Base-by-base conservation (phyloP, 208 protist genomes). In the Acanthamoeba castellanii region DNA sequence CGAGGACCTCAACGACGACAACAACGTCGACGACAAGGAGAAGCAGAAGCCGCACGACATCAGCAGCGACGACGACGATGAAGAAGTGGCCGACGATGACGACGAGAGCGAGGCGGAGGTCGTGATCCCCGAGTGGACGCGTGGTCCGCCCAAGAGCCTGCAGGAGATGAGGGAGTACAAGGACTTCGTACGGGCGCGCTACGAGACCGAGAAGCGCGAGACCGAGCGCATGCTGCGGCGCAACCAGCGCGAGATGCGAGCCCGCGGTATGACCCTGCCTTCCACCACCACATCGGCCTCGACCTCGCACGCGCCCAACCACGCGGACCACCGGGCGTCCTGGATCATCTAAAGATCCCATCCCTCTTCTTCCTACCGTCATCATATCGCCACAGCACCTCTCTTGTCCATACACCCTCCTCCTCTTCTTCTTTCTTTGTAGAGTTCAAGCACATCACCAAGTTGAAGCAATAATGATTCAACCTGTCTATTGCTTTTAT, bases 81-180 rank as follows among this genome's bases (percentile, higher is more conserved):
- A 64, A 3, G 57, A 64, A 64, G 57, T 27, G 57, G 57, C 2
- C 57, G 57, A 64, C 11, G 57, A 64, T 11, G 68, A 76, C 25
- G 32, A 76, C 1, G 68, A 42, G 20, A n/a, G n/a, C 13, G 68
- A 76, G 68, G 68, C 16, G 14, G 30, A 30, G 68, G 13, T 34
- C 25, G n/a, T n/a, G 30, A 76, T 76, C 14, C 68, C 68, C 27
- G 30, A 76, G 68, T 76, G 68, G 68, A 76, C 16, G 30, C 68
- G 68, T 5, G 68, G 68, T 1, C 68, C 68, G 16, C 68, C 68
- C 32, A 30, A n/a, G 32, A 76, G 68, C 68, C 68, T 76, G 68
- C 7, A 76, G 32, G 68, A 76, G 68, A 76, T 76, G 68, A 25
- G 13, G 25, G 68, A 76, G 68, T 76, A 76, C 68, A 76, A 76